Evolutionary conservation across 192 early-diverging fungal genomes (phyloP).

Genomic region (Umbelopsis sp.): DNA sequence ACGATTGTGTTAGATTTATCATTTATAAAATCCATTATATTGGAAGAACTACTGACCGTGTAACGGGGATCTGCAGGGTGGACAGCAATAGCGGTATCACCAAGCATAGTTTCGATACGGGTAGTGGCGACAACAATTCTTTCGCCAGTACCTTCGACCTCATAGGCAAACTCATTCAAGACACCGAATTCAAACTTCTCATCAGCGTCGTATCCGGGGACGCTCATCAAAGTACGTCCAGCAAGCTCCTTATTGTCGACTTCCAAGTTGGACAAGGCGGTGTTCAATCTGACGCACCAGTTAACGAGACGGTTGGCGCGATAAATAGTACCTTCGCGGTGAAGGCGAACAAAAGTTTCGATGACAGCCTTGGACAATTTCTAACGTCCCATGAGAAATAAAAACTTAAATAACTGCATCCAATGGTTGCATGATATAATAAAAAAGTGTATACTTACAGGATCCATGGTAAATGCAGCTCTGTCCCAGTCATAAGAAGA

Average conservation of each 20-base stretch:
- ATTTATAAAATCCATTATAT: not conserved
- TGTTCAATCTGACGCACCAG: slow-evolving; percentile 97
- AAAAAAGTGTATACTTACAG: slow-evolving; percentile 31
- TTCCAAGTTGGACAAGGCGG: slow-evolving; percentile 96
- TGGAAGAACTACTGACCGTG: slow-evolving; percentile 44
- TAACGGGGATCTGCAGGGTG: slow-evolving; percentile 93
- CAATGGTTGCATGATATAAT: slow-evolving; percentile 4
- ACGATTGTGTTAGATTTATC: no score
- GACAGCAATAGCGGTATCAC: slow-evolving; percentile 95
- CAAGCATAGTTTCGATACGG: slow-evolving; percentile 99
- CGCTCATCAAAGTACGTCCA: slow-evolving; percentile 81
- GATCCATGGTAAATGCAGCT: slow-evolving; percentile 91
- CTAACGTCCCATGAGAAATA: slow-evolving; percentile 26
- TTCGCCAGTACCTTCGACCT: slow-evolving; percentile 83
- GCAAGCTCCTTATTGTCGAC: slow-evolving; percentile 89
- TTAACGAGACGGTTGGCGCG: slow-evolving; percentile 96
- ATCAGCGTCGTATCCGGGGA: slow-evolving; percentile 90
- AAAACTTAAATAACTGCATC: not conserved
- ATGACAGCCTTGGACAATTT: slow-evolving; percentile 79
- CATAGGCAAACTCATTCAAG: slow-evolving; percentile 93
- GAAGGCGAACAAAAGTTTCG: slow-evolving; percentile 93
- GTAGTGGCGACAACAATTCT: slow-evolving; percentile 96
- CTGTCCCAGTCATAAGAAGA: slow-evolving; percentile 94
- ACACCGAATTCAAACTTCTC: slow-evolving; percentile 99
- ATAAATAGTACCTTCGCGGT: slow-evolving; percentile 95